Conservation (phyloP, 2,329 filamentous ascomycete species). For the Alternaria arbusti region DNA sequence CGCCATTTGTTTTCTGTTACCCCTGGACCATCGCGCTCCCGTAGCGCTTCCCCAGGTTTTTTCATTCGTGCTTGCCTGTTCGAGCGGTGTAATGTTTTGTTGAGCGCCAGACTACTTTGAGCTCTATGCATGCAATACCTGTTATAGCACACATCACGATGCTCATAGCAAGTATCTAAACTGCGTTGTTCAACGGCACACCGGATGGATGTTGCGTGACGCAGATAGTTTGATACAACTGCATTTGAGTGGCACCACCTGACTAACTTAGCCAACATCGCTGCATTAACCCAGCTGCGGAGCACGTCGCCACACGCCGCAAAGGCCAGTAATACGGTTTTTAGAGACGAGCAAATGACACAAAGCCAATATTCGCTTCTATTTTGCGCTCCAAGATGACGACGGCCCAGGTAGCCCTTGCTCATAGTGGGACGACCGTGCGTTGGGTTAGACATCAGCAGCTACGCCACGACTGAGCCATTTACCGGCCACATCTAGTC, state of each 20-base stretch:
- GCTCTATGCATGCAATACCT: conserved; percentile 26
- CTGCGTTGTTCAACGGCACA: conserved; percentile 8
- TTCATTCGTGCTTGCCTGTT: conserved; percentile 23
- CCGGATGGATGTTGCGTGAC: conserved; percentile 16
- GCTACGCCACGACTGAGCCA: conserved; percentile 13
- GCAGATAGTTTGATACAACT: conserved; percentile 8
- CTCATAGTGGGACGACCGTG: conserved; percentile 25
- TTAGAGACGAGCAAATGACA: conserved; percentile 31
- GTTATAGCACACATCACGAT: conserved; percentile 21
- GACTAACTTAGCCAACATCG: conserved; percentile 18
- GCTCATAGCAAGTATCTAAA: conserved; percentile 1
- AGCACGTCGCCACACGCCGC: conserved; percentile 30
- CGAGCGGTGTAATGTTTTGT: conserved; percentile 29
- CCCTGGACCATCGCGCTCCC: conserved; percentile 13
- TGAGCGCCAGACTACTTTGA: conserved; percentile 25
- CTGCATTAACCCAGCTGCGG: conserved; percentile 18
- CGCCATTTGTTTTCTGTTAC: conserved; percentile 30
- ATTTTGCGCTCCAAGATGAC: conserved; percentile 33
- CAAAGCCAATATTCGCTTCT: conserved; percentile 32
- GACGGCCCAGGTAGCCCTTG: conserved; percentile 33
- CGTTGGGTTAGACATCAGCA: conserved; percentile 12
- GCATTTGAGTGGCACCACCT: conserved; percentile 16
- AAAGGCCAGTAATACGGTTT: conserved; percentile 13
- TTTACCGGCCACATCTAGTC: background rate
- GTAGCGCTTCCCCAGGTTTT: conserved; percentile 28